These are phyloP conservation scores for Dendrobium officinale DNA, from an alignment of 106 monocot species.

Conservation along the genomic window DNA sequence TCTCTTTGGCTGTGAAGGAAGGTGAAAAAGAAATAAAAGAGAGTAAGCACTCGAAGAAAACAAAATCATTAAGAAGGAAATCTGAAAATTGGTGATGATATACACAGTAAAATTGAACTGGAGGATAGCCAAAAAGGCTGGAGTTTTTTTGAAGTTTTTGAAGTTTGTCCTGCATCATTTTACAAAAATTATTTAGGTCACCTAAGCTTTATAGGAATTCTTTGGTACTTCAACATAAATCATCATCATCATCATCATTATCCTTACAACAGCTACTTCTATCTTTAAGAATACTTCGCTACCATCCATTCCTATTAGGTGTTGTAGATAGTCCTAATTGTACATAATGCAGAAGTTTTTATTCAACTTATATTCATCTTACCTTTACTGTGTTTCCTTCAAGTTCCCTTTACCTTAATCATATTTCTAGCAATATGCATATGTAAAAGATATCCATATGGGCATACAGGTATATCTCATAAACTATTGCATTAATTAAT, in stretches of 20 bases:
- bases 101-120: not conserved
- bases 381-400: not conserved
- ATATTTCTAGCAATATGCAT: not conserved
- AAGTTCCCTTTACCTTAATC: not conserved
- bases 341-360: not conserved
- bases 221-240: not conserved
- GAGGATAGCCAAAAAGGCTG: not conserved
- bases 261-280: not conserved
- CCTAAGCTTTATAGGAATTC: not conserved
- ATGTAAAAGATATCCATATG: not conserved
- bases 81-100: not conserved
- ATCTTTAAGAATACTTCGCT: not conserved
- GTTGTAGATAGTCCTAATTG: not conserved
- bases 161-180: not conserved
- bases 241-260: not conserved
- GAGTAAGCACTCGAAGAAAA: not conserved
- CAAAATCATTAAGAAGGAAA: not conserved
- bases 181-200: not conserved
- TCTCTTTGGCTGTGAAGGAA: conserved; percentile 27
- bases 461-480: not conserved
- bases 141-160: not conserved
- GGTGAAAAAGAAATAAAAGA: not conserved
- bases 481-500: not conserved
- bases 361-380: not conserved
- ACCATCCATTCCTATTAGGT: not conserved